Percentiles rank a stretch among this genome's conserved stretches.
phyloP scores from a whole-genome alignment of 148 eudicot species.

The Oxyria digyna region DNA sequence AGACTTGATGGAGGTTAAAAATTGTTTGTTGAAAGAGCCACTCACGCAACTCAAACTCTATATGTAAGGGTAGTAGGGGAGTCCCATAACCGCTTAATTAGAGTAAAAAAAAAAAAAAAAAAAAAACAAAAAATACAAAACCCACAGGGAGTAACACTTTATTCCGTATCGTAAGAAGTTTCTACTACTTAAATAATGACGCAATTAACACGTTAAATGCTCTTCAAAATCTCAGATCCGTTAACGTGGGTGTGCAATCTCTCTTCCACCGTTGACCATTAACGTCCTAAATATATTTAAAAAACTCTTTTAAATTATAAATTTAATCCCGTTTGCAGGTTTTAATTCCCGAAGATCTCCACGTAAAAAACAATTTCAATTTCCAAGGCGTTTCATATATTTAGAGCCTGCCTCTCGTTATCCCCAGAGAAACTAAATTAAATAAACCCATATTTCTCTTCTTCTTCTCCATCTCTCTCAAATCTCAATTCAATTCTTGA shows the following conservation, averaged over 20 bases:
- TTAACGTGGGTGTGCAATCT: not conserved
- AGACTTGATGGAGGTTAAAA: too few species aligned
- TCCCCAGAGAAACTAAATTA: constrained; percentile 16
- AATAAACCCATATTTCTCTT: not conserved
- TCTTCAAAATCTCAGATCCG: not conserved
- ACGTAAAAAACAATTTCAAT: not conserved
- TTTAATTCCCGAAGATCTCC: not conserved
- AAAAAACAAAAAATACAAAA: too few species aligned
- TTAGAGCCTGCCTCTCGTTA: constrained; percentile 14
- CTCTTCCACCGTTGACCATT: not conserved
- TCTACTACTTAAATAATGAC: not conserved
- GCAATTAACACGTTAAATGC: not conserved
- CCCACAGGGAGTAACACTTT: not conserved
- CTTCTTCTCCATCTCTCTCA: constrained; percentile 11
- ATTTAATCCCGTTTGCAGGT: not conserved
- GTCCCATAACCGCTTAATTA: too few species aligned
- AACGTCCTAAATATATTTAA: not conserved
- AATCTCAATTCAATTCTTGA: not conserved
- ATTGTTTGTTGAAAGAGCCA: too few species aligned
- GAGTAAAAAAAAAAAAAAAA: too few species aligned
- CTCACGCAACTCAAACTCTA: too few species aligned
- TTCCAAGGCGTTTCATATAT: constrained; percentile 8
- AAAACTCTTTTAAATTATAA: not conserved
- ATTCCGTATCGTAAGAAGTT: not conserved
- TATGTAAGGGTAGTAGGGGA: too few species aligned